Conservation (phyloP, 192 early-diverging fungal species). For the Phlyctochytrium arcticum region DNA sequence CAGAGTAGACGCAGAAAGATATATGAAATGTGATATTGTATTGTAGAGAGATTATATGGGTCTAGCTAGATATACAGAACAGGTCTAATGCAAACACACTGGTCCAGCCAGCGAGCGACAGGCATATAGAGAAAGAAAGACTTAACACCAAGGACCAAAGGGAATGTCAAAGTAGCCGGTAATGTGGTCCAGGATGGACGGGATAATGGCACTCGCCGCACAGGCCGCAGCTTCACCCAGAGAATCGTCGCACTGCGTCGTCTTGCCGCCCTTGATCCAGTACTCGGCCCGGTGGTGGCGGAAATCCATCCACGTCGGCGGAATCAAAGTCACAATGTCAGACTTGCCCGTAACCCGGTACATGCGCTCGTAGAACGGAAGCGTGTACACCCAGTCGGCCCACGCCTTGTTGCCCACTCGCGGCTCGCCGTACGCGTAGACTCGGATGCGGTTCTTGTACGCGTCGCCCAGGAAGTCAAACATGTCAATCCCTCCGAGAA, state of each 20-base stretch:
- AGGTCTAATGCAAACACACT: no score
- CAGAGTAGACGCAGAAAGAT: no score
- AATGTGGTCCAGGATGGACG: constrained; percentile 12
- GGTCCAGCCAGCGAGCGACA: no score
- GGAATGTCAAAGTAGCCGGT: constrained; percentile 17
- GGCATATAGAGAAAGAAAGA: no score
- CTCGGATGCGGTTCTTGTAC: not conserved
- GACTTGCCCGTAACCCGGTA: constrained; percentile 17
- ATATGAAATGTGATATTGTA: no score
- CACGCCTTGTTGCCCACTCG: constrained; percentile 37
- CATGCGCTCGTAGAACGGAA: constrained; percentile 9
- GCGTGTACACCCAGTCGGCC: constrained; percentile 12
- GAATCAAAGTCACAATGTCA: constrained; percentile 30
- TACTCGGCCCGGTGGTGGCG: constrained; percentile 20
- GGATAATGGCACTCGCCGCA: not conserved
- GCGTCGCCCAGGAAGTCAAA: constrained; percentile 7
- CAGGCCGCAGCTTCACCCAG: constrained; percentile 9
- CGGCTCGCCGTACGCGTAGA: constrained; percentile 34
- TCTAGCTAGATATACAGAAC: no score
- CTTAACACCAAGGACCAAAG: no score
- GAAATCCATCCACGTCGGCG: constrained; percentile 14
- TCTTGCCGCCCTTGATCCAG: constrained; percentile 22
- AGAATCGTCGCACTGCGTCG: constrained; percentile 21
- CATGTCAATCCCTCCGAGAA: constrained; percentile 29
- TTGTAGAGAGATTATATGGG: no score